These are phyloP conservation scores for Phytophthora sojae DNA, from an alignment of 352 stramenopile species.

Conservation along the genomic window DNA sequence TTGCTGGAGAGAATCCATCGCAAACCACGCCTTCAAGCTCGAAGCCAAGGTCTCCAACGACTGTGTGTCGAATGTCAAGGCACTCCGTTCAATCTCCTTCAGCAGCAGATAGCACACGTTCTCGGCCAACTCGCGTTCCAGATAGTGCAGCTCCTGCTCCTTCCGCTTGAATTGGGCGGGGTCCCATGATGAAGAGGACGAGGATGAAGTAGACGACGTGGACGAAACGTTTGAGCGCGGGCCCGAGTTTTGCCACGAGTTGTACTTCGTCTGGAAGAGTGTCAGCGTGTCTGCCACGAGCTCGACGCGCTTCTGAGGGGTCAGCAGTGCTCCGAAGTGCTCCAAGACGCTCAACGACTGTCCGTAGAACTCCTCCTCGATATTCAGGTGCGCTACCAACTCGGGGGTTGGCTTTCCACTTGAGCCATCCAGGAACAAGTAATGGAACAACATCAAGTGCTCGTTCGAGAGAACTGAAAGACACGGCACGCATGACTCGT, in stretches of 20 bases:
- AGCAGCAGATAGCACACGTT: conserved; percentile 41
- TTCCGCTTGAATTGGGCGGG: conserved; percentile 35
- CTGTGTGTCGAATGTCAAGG: conserved; percentile 11
- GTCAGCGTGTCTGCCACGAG: conserved; percentile 53
- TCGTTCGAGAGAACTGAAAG: conserved; percentile 69
- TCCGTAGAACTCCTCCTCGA: conserved; percentile 64
- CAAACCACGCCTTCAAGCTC: conserved; percentile 38
- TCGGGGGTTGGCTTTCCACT: conserved; percentile 22
- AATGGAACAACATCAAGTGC: conserved; percentile 71
- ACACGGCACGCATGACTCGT: conserved; percentile 71
- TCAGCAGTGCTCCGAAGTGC: conserved; percentile 52
- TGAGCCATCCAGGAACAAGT: conserved; percentile 51
- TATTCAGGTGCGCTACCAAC: conserved; percentile 28
- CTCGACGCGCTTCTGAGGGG: conserved; percentile 56
- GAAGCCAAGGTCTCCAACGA: conserved; percentile 15
- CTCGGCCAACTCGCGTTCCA: conserved; percentile 48
- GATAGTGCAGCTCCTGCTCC: conserved; percentile 45
- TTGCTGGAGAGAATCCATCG: conserved; percentile 37
- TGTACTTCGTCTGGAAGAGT: conserved; percentile 57
- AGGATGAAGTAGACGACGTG: conserved; percentile 36
- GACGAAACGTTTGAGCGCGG: conserved; percentile 42
- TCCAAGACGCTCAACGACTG: conserved; percentile 42
- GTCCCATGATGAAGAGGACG: conserved; percentile 41
- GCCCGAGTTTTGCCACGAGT: conserved; percentile 40
- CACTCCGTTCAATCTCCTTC: conserved; percentile 30